Base-by-base conservation (phyloP, 31 red algal genomes). In the Porphyra umbilicalis region DNA sequence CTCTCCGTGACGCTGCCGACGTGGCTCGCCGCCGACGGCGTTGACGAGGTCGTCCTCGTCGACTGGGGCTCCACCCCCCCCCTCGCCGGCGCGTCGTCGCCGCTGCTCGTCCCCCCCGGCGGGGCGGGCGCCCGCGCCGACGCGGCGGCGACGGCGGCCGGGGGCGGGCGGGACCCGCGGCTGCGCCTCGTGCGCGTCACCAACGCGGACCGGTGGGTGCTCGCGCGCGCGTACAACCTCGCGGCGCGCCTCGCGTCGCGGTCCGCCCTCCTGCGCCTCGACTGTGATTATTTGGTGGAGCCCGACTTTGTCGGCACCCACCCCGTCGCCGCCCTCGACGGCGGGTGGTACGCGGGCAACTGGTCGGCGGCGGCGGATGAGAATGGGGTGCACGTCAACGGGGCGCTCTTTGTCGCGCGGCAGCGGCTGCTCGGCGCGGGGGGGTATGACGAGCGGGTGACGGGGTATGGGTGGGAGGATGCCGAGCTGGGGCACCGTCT, bases 381-480 rank as follows among this genome's bases (percentile, higher is more conserved):
- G 83, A 95, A 95, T 81, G 93, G 90, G 82, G 82, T 91, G 29
- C 93, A 95, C 86, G 76, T 95, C n/a, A 95, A 95, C 44, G 93
- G 93, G 35, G 89, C 89, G 33, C 79, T 95, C 83, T 40, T 89
- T 39, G 79, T 91, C 36, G 86, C 76, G 76, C 76, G 82, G 11
- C 25, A 38, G 30, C 81, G 39, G 30, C 85, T 95, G 83, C 84
- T 76, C 79, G 79, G 68, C 76, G 89, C 88, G 33, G 87, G 87
- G 4, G 93, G 93, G 34, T 95, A 95, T 77, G 93, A 95, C 78
- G 93, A 95, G 68, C 76, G 93, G 82, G 90, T 95, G 68, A 88
- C 90, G 83, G 90, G 88, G 35, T 95, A 95, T 80, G 93, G 93
- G 38, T 95, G 93, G 93, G 93, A 95, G 81, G 93, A 95, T 75